A percentile compares a stretch with the other conserved stretches of the same genome.
These are phyloP conservation scores for Dacryopinax spathularia DNA, from an alignment of 768 basidiomycete species.

Conservation along the genomic window DNA sequence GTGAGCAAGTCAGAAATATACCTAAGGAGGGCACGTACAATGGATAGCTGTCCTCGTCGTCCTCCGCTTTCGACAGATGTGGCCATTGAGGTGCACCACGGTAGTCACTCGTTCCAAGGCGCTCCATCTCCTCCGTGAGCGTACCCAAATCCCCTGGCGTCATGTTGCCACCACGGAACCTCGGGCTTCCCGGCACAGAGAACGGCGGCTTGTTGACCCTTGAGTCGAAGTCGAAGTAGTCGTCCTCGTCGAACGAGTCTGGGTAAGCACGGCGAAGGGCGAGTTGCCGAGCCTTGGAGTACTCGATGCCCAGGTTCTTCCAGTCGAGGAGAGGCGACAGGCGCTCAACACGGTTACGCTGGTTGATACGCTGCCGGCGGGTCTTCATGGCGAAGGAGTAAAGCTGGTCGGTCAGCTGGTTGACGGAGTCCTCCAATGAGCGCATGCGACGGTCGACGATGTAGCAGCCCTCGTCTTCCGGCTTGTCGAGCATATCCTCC, in stretches of 20 bases:
- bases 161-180: slow-evolving; percentile 61
- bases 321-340: slow-evolving; percentile 88
- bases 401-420: slow-evolving; percentile 58
- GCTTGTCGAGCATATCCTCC: slow-evolving; percentile 92
- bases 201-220: slow-evolving; percentile 57
- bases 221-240: slow-evolving; percentile 38
- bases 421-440: slow-evolving; percentile 83
- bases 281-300: slow-evolving; percentile 85
- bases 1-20: not conserved
- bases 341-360: slow-evolving; percentile 93
- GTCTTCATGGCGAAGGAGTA: slow-evolving; percentile 66
- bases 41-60: slow-evolving; percentile 84
- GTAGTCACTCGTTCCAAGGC: slow-evolving; percentile 74
- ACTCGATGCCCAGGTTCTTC: slow-evolving; percentile 96
- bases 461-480: slow-evolving; percentile 90
- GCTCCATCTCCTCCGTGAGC: slow-evolving; percentile 85
- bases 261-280: slow-evolving; percentile 89
- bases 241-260: slow-evolving; percentile 64
- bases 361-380: slow-evolving; percentile 94
- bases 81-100: slow-evolving; percentile 49
- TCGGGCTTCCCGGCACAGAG: slow-evolving; percentile 78
- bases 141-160: slow-evolving; percentile 93
- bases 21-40: slow-evolving; percentile 43
- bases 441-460: slow-evolving; percentile 86
- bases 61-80: slow-evolving; percentile 37